Conservation (phyloP, 495 filamentous ascomycete genomes). For the Penicillium arizonense region DNA sequence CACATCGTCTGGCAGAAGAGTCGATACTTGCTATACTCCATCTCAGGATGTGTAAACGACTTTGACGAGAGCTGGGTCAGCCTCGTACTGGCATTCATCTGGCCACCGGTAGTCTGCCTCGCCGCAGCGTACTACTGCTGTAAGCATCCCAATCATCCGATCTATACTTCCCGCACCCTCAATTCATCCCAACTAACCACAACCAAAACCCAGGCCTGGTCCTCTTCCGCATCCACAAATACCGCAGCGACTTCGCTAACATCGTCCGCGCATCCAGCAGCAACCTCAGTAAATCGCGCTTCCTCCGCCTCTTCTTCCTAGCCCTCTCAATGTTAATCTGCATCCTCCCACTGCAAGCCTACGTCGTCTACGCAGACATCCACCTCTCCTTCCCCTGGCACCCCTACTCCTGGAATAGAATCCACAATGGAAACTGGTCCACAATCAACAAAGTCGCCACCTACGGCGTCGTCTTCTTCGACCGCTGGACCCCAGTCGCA, state of each 20-base stretch:
- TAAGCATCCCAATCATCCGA: constrained; percentile 41
- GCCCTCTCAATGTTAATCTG: constrained; percentile 63
- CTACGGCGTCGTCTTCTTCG: constrained; percentile 51
- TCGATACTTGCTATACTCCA: constrained; percentile 71
- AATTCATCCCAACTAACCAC: constrained; percentile 6
- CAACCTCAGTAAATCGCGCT: constrained; percentile 63
- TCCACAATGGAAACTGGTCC: constrained; percentile 58
- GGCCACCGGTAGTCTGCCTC: constrained; percentile 63
- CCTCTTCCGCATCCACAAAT: constrained; percentile 63
- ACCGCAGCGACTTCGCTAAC: constrained; percentile 59
- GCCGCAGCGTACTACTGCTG: constrained; percentile 67
- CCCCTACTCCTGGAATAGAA: constrained; percentile 51
- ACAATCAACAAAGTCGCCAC: constrained; percentile 62
- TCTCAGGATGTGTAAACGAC: constrained; percentile 68
- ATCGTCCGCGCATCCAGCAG: constrained; percentile 58
- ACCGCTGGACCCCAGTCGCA: constrained; percentile 66
- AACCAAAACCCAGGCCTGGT: constrained; percentile 49
- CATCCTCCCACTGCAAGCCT: constrained; percentile 62
- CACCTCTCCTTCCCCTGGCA: constrained; percentile 31
- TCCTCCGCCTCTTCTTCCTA: constrained; percentile 76
- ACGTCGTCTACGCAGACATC: constrained; percentile 59
- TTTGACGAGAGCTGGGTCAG: constrained; percentile 70
- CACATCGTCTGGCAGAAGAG: constrained; percentile 67
- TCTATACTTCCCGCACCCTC: not conserved
- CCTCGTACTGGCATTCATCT: constrained; percentile 63